A percentile compares a stretch with the other conserved stretches of the same genome.
Conservation (phyloP, 2,329 filamentous ascomycete species). For the Gremmenia infestans region DNA sequence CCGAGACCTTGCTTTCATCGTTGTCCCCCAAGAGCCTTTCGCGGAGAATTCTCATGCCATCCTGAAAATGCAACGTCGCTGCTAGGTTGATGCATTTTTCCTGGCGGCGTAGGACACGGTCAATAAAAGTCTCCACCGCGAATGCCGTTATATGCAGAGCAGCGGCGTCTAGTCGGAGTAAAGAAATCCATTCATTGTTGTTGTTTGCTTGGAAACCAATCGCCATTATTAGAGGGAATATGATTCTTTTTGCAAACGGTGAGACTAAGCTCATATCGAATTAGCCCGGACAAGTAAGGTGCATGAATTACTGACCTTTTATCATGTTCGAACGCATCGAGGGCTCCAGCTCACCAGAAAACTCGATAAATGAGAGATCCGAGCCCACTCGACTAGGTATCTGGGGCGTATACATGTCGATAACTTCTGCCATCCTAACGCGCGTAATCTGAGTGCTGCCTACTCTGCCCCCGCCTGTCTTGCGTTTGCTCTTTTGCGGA, state of each 20-base stretch:
- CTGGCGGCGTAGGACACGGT: constrained; percentile 17
- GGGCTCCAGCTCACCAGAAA: constrained; percentile 26
- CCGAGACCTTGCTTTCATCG: constrained; percentile 25
- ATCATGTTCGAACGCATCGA: constrained; percentile 24
- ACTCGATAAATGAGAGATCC: constrained; percentile 24
- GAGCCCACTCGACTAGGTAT: constrained; percentile 3
- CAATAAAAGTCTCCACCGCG: constrained; percentile 31
- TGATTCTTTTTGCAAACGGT: constrained; percentile 28
- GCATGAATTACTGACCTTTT: constrained; percentile 24
- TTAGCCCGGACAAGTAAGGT: neutral
- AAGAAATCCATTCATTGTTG: constrained; percentile 24
- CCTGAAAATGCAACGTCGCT: constrained; percentile 28
- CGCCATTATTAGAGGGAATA: constrained; percentile 31
- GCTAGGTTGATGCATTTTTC: constrained; percentile 3
- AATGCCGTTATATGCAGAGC: constrained; percentile 35
- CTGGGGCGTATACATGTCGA: constrained; percentile 17
- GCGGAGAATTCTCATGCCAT: constrained; percentile 28
- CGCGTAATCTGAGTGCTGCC: neutral
- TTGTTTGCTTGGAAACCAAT: constrained; percentile 27
- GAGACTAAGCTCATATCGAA: constrained; percentile 23
- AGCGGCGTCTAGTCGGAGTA: constrained; percentile 29
- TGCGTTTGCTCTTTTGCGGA: neutral
- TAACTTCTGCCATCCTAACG: neutral
- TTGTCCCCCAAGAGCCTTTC: constrained; percentile 25
- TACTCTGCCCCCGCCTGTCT: neutral